A percentile compares a stretch with the other conserved stretches of the same genome.
phyloP scores from a whole-genome alignment of 2,329 filamentous ascomycete species.

The Magnaporthiopsis incrustans region DNA sequence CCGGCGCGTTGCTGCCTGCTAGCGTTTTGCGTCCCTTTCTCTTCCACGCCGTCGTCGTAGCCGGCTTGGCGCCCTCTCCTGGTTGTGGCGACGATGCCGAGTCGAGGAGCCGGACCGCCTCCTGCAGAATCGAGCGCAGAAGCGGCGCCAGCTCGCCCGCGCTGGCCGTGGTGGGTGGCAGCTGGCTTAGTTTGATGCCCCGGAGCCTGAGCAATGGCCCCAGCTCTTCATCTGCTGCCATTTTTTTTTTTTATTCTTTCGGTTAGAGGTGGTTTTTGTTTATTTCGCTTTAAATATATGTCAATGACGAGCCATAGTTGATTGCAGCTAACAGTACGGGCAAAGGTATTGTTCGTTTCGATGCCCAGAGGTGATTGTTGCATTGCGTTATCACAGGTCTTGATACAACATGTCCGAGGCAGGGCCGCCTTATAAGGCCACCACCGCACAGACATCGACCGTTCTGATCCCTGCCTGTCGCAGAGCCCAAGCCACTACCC shows the following conservation, averaged over 20 bases:
- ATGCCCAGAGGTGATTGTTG: not conserved
- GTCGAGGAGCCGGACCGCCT: conserved; percentile 52
- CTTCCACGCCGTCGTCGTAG: conserved; percentile 24
- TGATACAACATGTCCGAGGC: not conserved
- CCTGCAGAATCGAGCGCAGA: conserved; percentile 43
- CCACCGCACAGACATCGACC: not conserved
- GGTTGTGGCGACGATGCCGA: conserved; percentile 13
- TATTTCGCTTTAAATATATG: not conserved
- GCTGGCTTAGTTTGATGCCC: conserved; percentile 39
- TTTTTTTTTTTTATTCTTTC: not conserved
- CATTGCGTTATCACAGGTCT: too few species aligned
- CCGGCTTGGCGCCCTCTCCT: not conserved
- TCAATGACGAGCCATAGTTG: not conserved
- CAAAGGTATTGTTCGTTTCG: not conserved
- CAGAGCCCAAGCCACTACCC: not conserved
- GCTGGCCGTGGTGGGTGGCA: conserved; percentile 33
- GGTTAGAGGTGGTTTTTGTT: too few species aligned
- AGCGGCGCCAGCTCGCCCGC: conserved; percentile 40
- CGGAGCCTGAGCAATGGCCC: conserved; percentile 46
- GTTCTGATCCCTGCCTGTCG: not conserved
- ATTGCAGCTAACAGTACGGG: not conserved
- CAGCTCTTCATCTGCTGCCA: conserved; percentile 14
- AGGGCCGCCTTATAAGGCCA: not conserved
- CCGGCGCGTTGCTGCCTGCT: not conserved
- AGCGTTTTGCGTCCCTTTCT: conserved; percentile 31